phyloP scores from a whole-genome alignment of 2,329 filamentous ascomycete genomes.

The Hypoxylon sp. region DNA sequence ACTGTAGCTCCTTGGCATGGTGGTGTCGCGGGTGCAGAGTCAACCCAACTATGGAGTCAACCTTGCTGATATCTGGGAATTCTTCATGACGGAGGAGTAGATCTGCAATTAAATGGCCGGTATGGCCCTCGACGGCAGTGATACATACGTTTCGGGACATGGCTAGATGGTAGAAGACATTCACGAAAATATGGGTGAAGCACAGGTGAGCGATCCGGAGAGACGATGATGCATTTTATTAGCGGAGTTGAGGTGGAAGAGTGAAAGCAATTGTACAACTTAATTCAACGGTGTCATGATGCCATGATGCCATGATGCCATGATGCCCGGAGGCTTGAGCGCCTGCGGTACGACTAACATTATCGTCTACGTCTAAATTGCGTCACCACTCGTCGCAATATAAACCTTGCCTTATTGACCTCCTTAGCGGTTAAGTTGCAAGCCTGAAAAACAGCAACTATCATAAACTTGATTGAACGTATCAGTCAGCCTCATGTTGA shows the following conservation, averaged over 20 bases:
- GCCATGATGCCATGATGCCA: conserved; percentile 4
- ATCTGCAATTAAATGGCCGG: conserved; percentile 16
- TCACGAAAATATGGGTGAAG: neutral
- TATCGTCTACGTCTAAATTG: neutral
- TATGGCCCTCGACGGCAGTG: conserved; percentile 12
- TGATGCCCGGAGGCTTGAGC: neutral
- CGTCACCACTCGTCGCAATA: neutral
- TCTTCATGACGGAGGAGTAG: conserved; percentile 10
- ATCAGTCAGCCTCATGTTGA: conserved; percentile 47
- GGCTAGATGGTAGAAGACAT: neutral
- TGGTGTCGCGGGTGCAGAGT: conserved; percentile 11
- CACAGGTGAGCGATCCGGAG: neutral
- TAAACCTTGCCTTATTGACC: neutral
- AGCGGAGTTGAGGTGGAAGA: neutral
- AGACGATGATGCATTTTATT: neutral
- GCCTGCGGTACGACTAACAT: neutral
- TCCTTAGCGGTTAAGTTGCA: neutral
- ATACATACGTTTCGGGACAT: conserved; percentile 19
- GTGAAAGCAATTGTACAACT: neutral
- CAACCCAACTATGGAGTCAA: conserved; percentile 2
- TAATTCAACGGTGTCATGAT: conserved; percentile 1
- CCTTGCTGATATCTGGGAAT: conserved; percentile 9
- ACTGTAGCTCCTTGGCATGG: conserved; percentile 11
- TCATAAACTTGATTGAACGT: neutral
- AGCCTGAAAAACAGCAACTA: neutral